These are phyloP conservation scores for Naematelia encephala DNA, from an alignment of 768 basidiomycete genomes.

Conservation along the genomic window DNA sequence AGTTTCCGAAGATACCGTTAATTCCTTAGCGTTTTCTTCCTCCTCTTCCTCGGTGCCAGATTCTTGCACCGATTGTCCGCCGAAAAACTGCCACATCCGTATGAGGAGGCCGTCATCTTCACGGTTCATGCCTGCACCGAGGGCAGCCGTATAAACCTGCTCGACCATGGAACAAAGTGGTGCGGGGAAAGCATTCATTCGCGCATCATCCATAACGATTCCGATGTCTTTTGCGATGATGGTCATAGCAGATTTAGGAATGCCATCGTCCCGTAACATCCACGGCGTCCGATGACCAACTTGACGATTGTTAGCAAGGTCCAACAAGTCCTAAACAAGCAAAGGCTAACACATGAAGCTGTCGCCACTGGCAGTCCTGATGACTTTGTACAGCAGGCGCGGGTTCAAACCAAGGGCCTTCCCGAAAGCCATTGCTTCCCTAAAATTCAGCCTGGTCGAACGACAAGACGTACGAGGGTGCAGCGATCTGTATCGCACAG, in stretches of 20 bases:
- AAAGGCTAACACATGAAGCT: conserved; percentile 41
- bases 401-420: conserved; percentile 36
- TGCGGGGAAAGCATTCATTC: conserved; percentile 26
- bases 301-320: conserved; percentile 2
- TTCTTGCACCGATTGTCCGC: conserved; percentile 25
- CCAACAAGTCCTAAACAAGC: background rate
- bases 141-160: conserved; percentile 31
- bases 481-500: conserved; percentile 36
- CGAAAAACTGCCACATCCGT: conserved; percentile 33
- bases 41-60: conserved; percentile 27
- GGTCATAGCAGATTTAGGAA: conserved; percentile 44
- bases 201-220: conserved; percentile 46
- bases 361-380: conserved; percentile 29
- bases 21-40: conserved; percentile 25
- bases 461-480: conserved; percentile 16
- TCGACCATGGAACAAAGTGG: conserved; percentile 30
- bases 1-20: conserved; percentile 14
- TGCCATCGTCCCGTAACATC: conserved; percentile 34
- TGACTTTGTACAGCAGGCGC: conserved; percentile 34
- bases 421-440: conserved; percentile 36
- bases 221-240: conserved; percentile 44
- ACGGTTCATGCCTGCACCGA: conserved; percentile 27
- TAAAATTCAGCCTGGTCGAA: conserved; percentile 7
- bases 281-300: conserved; percentile 38
- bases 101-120: conserved; percentile 38